phyloP scores from a whole-genome alignment of 2,329 filamentous ascomycete genomes.

The Juglanconis sp. region DNA sequence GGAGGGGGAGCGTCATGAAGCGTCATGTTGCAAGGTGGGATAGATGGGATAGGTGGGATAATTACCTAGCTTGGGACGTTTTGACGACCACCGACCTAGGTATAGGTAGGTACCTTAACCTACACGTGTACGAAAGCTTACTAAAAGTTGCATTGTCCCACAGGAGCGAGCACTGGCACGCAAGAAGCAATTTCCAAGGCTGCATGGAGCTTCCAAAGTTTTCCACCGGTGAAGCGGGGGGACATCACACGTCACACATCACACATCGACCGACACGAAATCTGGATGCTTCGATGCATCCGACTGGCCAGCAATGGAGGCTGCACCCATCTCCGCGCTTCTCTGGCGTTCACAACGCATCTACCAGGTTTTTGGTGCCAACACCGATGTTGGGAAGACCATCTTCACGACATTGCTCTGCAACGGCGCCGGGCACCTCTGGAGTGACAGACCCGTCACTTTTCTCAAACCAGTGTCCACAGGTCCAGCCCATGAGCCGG shows the following conservation, averaged over 20 bases:
- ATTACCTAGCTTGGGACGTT: too few relatives aligned
- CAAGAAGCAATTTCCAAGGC: too few relatives aligned
- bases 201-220: too few relatives aligned
- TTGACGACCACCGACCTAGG: too few relatives aligned
- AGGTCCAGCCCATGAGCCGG: constrained; percentile 67
- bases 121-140: neutral
- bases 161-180: too few relatives aligned
- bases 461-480: constrained; percentile 85
- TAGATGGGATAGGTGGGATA: too few relatives aligned
- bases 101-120: neutral
- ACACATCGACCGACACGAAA: neutral
- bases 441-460: constrained; percentile 46
- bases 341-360: constrained; percentile 67
- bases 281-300: neutral
- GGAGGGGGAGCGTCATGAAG: neutral
- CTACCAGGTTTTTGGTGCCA: constrained; percentile 78
- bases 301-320: neutral
- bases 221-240: too few relatives aligned
- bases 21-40: neutral
- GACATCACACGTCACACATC: neutral
- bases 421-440: constrained; percentile 52
- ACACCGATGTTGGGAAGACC: constrained; percentile 83
- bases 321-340: constrained; percentile 51
- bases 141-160: neutral
- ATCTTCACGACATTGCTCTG: constrained; percentile 73